These are phyloP conservation scores for Butyriboletus appendiculatus DNA, from an alignment of 1,284 basidiomycete genomes.

Conservation along the genomic window DNA sequence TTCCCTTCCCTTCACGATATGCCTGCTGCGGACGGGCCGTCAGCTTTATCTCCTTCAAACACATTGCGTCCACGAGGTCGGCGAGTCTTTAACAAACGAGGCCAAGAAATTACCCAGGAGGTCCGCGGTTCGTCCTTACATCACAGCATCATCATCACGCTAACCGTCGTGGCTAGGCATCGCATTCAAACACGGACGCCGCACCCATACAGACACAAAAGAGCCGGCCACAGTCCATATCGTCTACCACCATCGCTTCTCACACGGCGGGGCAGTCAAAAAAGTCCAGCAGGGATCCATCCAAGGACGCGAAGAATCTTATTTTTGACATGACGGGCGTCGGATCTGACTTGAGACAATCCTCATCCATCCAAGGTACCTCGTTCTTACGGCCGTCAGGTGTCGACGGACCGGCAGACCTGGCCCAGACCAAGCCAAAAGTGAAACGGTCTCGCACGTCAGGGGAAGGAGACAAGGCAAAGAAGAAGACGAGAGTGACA, in stretches of 20 bases:
- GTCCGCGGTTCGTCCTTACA: constrained; percentile 27
- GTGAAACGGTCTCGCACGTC: constrained; percentile 21
- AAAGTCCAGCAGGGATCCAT: constrained; percentile 21
- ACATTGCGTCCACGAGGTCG: constrained; percentile 42
- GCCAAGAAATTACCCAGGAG: constrained; percentile 38
- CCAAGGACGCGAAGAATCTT: constrained; percentile 50
- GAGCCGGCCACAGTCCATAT: constrained; percentile 23
- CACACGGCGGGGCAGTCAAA: constrained; percentile 27
- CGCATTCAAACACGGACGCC: constrained; percentile 13
- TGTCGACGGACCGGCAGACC: constrained; percentile 19
- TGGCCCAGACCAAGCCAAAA: constrained; percentile 10
- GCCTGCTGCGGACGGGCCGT: constrained; percentile 23
- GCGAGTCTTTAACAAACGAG: constrained; percentile 43
- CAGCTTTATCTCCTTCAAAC: constrained; percentile 42
- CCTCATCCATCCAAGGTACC: constrained; percentile 17
- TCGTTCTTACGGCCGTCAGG: constrained; percentile 25
- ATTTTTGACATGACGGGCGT: constrained; percentile 53
- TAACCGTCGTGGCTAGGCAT: constrained; percentile 22
- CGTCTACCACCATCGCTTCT: constrained; percentile 17
- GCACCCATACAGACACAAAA: constrained; percentile 13
- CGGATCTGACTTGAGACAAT: constrained; percentile 43
- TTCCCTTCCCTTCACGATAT: constrained; percentile 44
- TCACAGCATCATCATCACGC: constrained; percentile 16
- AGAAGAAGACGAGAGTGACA: constrained; percentile 30
- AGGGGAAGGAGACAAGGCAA: constrained; percentile 18